Evolutionary conservation across 2,329 filamentous ascomycete genomes (phyloP), one percentile per base, ranked within the genome.

Genomic region (Drechslerella coelobrocha): DNA sequence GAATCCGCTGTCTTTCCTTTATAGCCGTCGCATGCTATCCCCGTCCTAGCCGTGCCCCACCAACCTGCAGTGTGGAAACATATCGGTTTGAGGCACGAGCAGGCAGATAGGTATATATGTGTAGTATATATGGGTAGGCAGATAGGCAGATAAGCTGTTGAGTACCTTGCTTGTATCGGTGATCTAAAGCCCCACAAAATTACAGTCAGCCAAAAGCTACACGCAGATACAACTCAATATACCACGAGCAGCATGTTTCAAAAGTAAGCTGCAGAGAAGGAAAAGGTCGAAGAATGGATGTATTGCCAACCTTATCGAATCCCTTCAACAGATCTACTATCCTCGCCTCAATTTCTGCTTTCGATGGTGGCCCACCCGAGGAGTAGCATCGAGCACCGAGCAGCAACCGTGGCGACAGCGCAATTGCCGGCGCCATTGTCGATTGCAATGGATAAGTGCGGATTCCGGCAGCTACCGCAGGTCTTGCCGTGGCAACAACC

Each of bases 241-340:
- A 6, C 41, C 17, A 8, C 19, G 41, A 19, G n/a, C n/a, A n/a
- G n/a, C n/a, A n/a, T n/a, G n/a, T n/a, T n/a, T n/a, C 19, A 48
- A n/a, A 47, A 48, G 10, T 14, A 47, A n/a, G 19, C 48, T 52
- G 34, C 56, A 31, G 51, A 19, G 19, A 23, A 37, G 50, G 37
- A 51, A 26, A 4, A 14, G 4, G 9, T 26, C 12, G 31, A 26
- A 24, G n/a, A 24, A 17, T 19, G 37, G 4, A 37, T 47, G 10
- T 39, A 27, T 8, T 61, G 80, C 83, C 76, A 80, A 92, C 90
- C 89, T 99, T 99, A 84, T 99, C 94, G 80, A 97, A 99, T 80
- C 92, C 93, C 83, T 92, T 89, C 81, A 99, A 81, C 78, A 99
- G 84, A 81, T 91, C 90, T 80, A 96, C 85, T 84, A 97, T 97